Percentiles rank a stretch among this genome's conserved stretches.
Conservation (phyloP, 192 early-diverging fungal genomes). For the Coemansia umbellata region DNA sequence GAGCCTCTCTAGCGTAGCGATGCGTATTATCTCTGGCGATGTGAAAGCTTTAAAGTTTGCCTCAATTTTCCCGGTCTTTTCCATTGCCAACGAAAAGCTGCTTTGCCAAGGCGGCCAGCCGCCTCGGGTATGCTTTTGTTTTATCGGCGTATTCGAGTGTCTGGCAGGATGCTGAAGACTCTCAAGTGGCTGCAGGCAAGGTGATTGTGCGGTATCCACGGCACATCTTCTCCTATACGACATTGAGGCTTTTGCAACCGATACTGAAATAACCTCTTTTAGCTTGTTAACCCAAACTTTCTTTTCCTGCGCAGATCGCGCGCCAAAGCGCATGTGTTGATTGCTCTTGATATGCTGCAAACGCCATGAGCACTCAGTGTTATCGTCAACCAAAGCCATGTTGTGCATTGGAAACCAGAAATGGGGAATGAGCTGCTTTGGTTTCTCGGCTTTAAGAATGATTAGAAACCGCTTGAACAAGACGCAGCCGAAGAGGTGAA, state of each 20-base stretch:
- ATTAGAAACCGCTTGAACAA: slow-evolving; percentile 60
- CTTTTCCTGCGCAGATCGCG: slow-evolving; percentile 54
- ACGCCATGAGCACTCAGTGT: slow-evolving; percentile 23
- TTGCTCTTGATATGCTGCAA: slow-evolving; percentile 39
- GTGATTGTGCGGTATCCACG: not conserved
- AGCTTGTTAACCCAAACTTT: slow-evolving; percentile 54
- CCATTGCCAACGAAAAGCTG: slow-evolving; percentile 1
- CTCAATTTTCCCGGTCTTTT: not conserved
- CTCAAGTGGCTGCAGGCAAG: too few relatives aligned
- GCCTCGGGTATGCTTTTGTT: too few relatives aligned
- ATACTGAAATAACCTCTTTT: slow-evolving; percentile 38
- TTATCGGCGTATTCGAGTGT: not conserved
- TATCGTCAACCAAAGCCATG: slow-evolving; percentile 55
- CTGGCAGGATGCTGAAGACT: not conserved
- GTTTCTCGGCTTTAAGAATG: slow-evolving; percentile 54
- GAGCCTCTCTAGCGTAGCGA: slow-evolving; percentile 6
- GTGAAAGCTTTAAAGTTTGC: slow-evolving; percentile 27
- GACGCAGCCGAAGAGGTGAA: slow-evolving; percentile 53
- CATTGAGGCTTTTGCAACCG: not conserved
- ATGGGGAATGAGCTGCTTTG: slow-evolving; percentile 52
- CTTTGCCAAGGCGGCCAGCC: slow-evolving; percentile 14
- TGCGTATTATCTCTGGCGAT: slow-evolving; percentile 38
- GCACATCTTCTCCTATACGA: not conserved
- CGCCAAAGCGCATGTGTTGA: slow-evolving; percentile 55
- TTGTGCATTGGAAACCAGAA: slow-evolving; percentile 66